A percentile compares a stretch with the other conserved stretches of the same genome.
Evolutionary conservation across 1,284 basidiomycete species (phyloP).

Genomic region (Wolfiporia cocos): DNA sequence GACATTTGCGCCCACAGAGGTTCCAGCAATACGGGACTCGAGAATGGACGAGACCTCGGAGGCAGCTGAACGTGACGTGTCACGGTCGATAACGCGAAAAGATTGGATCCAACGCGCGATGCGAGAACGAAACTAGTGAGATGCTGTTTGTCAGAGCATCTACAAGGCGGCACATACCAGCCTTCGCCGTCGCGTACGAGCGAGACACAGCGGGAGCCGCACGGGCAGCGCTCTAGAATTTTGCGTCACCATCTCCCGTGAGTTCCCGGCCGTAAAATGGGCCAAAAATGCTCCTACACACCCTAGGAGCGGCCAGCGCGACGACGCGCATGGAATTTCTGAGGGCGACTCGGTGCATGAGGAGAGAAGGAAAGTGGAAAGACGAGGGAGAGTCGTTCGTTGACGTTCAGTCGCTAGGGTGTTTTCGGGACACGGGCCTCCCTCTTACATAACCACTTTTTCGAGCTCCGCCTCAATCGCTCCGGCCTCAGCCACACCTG

Average conservation of each 20-base stretch:
- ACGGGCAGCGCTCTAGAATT: conserved; percentile 38
- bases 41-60: conserved; percentile 99
- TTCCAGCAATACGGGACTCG: conserved; percentile 96
- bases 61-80: conserved; percentile 71
- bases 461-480: conserved; percentile 27
- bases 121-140: conserved; percentile 11
- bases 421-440: conserved; percentile 17
- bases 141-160: too few relatives aligned
- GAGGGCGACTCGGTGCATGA: conserved; percentile 86
- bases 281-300: conserved; percentile 26
- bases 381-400: conserved; percentile 29
- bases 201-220: conserved; percentile 54
- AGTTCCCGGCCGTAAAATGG: conserved; percentile 4
- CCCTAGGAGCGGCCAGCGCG: conserved; percentile 64
- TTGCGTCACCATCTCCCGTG: conserved; percentile 15
- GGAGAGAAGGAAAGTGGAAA: conserved; percentile 32
- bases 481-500: too few relatives aligned
- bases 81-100: conserved; percentile 22
- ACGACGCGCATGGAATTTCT: conserved; percentile 77
- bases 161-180: conserved; percentile 58
- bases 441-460: conserved; percentile 23
- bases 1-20: conserved; percentile 86
- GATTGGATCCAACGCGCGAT: conserved; percentile 5
- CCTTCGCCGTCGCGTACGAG: conserved; percentile 96
- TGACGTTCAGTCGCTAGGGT: conserved; percentile 14